Percentiles rank a stretch among this genome's conserved stretches.
Conservation (phyloP, 441 rosid species). For the Raphanus hybrid region DNA sequence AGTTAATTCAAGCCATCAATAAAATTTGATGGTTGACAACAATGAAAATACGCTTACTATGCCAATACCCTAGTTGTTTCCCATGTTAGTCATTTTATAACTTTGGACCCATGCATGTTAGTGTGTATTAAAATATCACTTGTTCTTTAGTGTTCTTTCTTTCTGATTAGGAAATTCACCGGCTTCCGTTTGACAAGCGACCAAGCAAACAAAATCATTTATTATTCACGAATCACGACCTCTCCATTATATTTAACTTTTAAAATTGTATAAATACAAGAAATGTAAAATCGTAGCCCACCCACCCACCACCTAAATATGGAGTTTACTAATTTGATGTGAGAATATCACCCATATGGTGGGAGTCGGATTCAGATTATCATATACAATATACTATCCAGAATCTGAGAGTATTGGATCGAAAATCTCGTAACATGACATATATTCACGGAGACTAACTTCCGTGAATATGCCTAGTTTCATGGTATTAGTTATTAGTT, state of each 20-base stretch:
- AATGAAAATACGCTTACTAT: conserved; percentile 24
- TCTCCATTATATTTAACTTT: not conserved
- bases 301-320: not conserved
- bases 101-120: conserved; percentile 36
- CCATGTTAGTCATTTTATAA: conserved; percentile 37
- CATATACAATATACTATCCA: not conserved
- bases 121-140: conserved; percentile 37
- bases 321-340: not conserved
- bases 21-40: conserved; percentile 18
- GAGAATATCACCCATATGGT: not conserved
- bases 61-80: conserved; percentile 41
- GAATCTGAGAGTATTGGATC: not conserved
- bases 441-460: not conserved
- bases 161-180: conserved; percentile 38
- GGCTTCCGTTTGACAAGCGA: conserved; percentile 6
- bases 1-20: conserved; percentile 10
- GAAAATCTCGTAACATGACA: not conserved
- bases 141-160: conserved; percentile 20
- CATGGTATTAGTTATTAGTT: not conserved
- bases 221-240: not conserved
- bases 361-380: not conserved
- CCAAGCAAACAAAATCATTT: conserved; percentile 27
- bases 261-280: not conserved
- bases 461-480: not conserved
- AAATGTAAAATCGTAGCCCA: conserved; percentile 9